phyloP scores from a whole-genome alignment of 2,329 filamentous ascomycete genomes.

The Clarireedia homoeocarpa region DNA sequence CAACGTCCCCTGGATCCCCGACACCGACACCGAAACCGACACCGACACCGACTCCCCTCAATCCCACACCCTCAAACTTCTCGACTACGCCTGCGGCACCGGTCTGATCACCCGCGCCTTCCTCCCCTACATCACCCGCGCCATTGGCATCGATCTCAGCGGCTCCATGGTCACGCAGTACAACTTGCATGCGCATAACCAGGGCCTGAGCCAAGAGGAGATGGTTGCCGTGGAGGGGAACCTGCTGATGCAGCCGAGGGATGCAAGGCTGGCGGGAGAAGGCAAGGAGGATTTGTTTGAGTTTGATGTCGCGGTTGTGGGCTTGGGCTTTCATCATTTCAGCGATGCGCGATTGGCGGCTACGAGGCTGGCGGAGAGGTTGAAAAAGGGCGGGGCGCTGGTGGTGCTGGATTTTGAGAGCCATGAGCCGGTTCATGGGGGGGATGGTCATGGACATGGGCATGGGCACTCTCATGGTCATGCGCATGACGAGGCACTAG shows the following conservation, averaged over 20 bases:
- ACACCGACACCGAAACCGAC: constrained; percentile 17
- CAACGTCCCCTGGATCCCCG: constrained; percentile 4
- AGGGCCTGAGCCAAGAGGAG: constrained; percentile 43
- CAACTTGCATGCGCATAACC: constrained; percentile 50
- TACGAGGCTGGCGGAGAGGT: constrained; percentile 48
- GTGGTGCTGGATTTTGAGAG: constrained; percentile 61
- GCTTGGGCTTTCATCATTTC: constrained; percentile 60
- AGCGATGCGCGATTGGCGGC: constrained; percentile 54
- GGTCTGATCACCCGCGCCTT: constrained; percentile 43
- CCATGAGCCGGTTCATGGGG: constrained; percentile 31
- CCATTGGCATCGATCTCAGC: constrained; percentile 62
- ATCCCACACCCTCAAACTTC: constrained; percentile 30
- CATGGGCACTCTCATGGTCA: constrained; percentile 16
- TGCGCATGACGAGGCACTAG: constrained; percentile 7
- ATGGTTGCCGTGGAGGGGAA: constrained; percentile 53
- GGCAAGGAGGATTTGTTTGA: constrained; percentile 45
- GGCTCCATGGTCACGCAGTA: constrained; percentile 62
- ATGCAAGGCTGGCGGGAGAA: not conserved
- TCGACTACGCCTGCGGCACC: constrained; percentile 73
- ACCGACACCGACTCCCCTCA: not conserved
- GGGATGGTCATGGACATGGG: constrained; percentile 14
- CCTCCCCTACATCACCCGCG: constrained; percentile 52
- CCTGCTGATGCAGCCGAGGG: constrained; percentile 35
- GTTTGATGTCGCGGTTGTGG: constrained; percentile 61
- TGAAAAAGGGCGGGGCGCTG: constrained; percentile 58